Conservation (phyloP, 352 stramenopile species). For the Thraustotheca clavata region DNA sequence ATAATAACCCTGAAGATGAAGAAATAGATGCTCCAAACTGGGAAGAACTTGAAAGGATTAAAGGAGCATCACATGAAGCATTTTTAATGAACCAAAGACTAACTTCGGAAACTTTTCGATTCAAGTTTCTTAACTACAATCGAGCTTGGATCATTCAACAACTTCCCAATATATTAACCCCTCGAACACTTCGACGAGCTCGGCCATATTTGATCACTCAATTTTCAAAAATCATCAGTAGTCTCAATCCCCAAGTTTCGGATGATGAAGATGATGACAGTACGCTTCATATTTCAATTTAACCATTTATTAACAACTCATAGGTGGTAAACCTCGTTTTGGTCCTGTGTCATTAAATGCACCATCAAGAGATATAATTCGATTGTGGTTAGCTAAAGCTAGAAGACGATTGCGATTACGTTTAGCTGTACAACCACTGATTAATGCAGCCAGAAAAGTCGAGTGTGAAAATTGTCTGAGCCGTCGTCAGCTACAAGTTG, state of each 20-base stretch:
- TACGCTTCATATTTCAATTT: not conserved
- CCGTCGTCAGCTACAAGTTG: conserved; percentile 90
- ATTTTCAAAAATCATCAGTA: conserved; percentile 93
- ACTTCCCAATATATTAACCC: conserved; percentile 92
- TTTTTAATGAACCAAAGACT: conserved; percentile 97
- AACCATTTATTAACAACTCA: conserved; percentile 21
- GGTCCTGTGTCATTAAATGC: conserved; percentile 86
- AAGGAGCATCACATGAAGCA: conserved; percentile 89
- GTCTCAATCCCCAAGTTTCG: conserved; percentile 90
- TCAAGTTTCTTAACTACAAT: conserved; percentile 98
- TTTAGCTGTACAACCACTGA: conserved; percentile 85
- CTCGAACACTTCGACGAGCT: conserved; percentile 82
- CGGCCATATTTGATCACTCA: conserved; percentile 94
- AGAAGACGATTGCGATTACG: conserved; percentile 75
- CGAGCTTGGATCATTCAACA: conserved; percentile 94
- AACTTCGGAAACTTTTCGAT: conserved; percentile 94
- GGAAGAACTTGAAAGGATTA: conserved; percentile 90
- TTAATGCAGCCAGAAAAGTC: conserved; percentile 85
- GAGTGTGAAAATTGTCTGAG: conserved; percentile 94
- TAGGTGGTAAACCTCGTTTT: conserved; percentile 51
- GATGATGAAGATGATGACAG: conserved; percentile 89
- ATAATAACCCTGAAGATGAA: conserved; percentile 80
- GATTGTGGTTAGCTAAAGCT: conserved; percentile 87
- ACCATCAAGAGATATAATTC: conserved; percentile 86
- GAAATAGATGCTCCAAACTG: conserved; percentile 88